phyloP scores from a whole-genome alignment of 306 rosid genomes.

The Casuarina equisetifolia region DNA sequence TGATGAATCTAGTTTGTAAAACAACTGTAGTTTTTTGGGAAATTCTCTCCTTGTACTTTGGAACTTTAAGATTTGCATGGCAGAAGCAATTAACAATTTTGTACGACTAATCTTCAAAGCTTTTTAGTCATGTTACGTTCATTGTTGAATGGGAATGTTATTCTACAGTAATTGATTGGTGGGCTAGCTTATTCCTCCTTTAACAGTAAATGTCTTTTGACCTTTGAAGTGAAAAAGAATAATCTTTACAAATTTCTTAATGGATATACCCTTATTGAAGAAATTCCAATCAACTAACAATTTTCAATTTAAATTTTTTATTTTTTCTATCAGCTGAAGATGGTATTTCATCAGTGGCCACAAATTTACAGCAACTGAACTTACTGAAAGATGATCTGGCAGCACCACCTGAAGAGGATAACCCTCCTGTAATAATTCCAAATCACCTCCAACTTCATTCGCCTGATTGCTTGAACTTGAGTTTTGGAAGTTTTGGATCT shows the following conservation, averaged over 20 bases:
- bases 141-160: background rate
- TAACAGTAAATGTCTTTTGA: background rate
- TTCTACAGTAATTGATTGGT: background rate
- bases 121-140: background rate
- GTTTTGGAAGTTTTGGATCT: conserved; percentile 98
- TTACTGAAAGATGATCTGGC: conserved; percentile 61
- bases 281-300: background rate
- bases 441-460: conserved; percentile 88
- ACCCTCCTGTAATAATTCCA: conserved; percentile 85
- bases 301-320: background rate
- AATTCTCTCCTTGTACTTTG: background rate
- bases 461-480: conserved; percentile 88
- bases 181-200: background rate
- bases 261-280: background rate
- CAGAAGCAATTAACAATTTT: background rate
- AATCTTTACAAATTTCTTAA: conserved; percentile 11
- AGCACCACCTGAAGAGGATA: conserved; percentile 65
- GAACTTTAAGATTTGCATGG: background rate
- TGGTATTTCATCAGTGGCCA: conserved; percentile 60
- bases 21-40: background rate
- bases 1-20: background rate
- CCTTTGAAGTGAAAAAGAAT: background rate
- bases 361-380: conserved; percentile 72
- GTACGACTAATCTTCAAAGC: background rate
- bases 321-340: conserved; percentile 56